phyloP scores from a whole-genome alignment of 169 alveolate species.

The Plasmodium sp. region DNA sequence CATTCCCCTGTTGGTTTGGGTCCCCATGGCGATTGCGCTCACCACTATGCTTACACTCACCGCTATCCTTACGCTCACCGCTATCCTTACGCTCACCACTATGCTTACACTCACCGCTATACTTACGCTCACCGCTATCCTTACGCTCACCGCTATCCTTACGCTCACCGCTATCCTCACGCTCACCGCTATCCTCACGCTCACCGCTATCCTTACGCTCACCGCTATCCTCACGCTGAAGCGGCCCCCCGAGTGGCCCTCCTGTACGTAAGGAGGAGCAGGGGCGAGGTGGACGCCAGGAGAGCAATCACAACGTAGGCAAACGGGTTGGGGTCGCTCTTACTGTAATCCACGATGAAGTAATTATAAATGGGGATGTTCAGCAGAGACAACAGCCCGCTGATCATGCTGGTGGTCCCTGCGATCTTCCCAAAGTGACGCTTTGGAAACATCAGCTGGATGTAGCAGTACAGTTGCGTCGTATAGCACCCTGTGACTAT shows the following conservation, averaged over 20 bases:
- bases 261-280: constrained; percentile 23
- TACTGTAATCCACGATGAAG: constrained; percentile 31
- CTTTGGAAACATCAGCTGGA: constrained; percentile 76
- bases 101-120: neutral
- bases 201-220: neutral
- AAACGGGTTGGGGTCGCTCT: constrained; percentile 38
- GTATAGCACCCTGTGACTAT: constrained; percentile 79
- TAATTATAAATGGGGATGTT: constrained; percentile 75
- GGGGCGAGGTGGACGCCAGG: constrained; percentile 24
- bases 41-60: neutral
- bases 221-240: neutral
- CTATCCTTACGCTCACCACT: neutral
- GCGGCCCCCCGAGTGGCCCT: neutral
- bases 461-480: constrained; percentile 76
- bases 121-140: neutral
- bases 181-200: neutral
- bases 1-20: neutral
- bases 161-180: neutral
- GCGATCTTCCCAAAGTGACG: constrained; percentile 78
- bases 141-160: neutral
- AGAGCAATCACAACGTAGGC: constrained; percentile 57
- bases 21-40: no score
- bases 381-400: constrained; percentile 80
- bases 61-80: neutral
- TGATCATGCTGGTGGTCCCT: constrained; percentile 77